A percentile compares a stretch with the other conserved stretches of the same genome.
Evolutionary conservation across 768 basidiomycete species (phyloP).

Genomic region (Plicaturopsis crispa): DNA sequence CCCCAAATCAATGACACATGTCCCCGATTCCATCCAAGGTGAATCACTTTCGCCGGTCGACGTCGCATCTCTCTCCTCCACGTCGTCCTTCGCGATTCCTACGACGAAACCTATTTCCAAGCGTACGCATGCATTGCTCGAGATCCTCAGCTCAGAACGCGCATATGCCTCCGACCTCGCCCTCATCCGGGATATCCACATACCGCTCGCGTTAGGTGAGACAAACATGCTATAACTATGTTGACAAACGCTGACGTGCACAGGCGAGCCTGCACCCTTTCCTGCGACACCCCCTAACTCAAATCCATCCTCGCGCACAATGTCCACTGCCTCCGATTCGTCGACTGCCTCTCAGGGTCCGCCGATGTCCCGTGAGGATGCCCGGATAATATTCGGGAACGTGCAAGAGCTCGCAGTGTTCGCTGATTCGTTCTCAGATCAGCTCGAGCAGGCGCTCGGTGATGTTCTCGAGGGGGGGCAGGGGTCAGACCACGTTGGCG

Average conservation of each 20-base stretch:
- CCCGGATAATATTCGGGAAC: conserved; percentile 69
- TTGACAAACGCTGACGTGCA: conserved; percentile 8
- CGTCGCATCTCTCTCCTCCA: conserved; percentile 1
- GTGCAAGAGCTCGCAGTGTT: conserved; percentile 68
- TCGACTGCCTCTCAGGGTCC: conserved; percentile 30
- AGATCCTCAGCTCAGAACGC: conserved; percentile 71
- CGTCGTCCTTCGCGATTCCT: conserved; percentile 20
- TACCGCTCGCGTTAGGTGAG: conserved; percentile 71
- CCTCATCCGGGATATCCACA: conserved; percentile 69
- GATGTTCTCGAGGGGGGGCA: conserved; percentile 50
- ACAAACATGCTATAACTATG: conserved; percentile 11
- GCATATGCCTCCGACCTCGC: conserved; percentile 82
- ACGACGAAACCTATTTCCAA: conserved; percentile 39
- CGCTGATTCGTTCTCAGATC: conserved; percentile 56
- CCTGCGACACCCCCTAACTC: conserved; percentile 40
- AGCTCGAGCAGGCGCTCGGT: conserved; percentile 62
- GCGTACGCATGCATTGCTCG: conserved; percentile 69
- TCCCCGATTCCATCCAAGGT: too few species aligned
- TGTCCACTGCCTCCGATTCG: conserved; percentile 44
- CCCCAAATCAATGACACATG: too few species aligned
- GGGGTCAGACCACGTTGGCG: conserved; percentile 66
- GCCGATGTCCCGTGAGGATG: conserved; percentile 69
- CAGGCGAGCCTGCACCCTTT: conserved; percentile 36
- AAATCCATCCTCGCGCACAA: conserved; percentile 41
- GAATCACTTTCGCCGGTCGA: too few species aligned